Conservation (phyloP, 345 rosid species). For the Viola odorata region DNA sequence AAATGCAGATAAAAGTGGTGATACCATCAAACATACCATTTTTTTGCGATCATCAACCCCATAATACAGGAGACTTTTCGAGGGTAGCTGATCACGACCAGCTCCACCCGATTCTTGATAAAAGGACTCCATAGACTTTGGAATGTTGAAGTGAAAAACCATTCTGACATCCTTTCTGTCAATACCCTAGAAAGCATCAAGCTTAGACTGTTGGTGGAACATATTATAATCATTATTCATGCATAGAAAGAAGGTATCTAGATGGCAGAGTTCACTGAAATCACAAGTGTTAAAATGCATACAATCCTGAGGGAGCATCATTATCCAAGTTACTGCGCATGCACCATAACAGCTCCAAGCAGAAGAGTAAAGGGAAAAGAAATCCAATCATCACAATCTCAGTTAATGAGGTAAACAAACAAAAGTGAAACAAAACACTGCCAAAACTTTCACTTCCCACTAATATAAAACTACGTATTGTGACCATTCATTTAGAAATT, state of each 20-base stretch:
- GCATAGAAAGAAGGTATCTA: background rate
- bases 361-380: conserved; percentile 26
- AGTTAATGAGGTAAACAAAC: conserved; percentile 10
- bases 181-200: conserved; percentile 59
- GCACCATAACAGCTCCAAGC: conserved; percentile 49
- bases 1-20: background rate
- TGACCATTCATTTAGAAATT: background rate
- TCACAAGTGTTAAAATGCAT: conserved; percentile 23
- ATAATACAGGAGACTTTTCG: conserved; percentile 79
- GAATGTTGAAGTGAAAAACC: conserved; percentile 88
- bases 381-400: conserved; percentile 31
- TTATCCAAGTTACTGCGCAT: conserved; percentile 30
- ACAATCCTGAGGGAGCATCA: conserved; percentile 76
- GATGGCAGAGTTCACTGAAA: conserved; percentile 9
- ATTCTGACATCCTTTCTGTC: conserved; percentile 91
- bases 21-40: conserved; percentile 49
- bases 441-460: too few species aligned
- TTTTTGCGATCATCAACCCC: conserved; percentile 82
- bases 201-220: conserved; percentile 17
- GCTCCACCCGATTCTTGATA: conserved; percentile 99
- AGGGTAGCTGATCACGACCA: conserved; percentile 89
- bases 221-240: conserved; percentile 1
- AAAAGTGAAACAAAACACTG: too few species aligned
- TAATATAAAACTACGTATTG: too few species aligned
- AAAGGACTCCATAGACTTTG: conserved; percentile 96